Conservation (phyloP, 192 early-diverging fungal genomes). For the Ambispora gerdemannii region DNA sequence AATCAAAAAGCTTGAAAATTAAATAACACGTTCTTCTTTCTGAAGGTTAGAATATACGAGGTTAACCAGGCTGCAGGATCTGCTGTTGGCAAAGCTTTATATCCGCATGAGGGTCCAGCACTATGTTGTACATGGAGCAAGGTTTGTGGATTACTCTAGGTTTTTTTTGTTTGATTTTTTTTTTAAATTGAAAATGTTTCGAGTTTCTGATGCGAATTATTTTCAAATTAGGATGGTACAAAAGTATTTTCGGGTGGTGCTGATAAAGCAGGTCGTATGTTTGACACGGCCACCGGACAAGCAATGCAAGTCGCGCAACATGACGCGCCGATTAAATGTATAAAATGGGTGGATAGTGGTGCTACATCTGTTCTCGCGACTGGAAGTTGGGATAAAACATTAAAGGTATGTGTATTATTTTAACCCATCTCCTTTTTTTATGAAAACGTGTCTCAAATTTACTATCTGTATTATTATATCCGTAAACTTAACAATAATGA, state of each 20-base stretch:
- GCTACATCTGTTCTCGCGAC: constrained; percentile 72
- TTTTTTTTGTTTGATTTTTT: background rate
- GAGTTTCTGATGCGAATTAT: background rate
- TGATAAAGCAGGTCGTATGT: constrained; percentile 83
- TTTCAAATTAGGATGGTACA: constrained; percentile 73
- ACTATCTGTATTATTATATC: constrained; percentile 21
- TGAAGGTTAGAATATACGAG: constrained; percentile 92
- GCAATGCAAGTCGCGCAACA: constrained; percentile 82
- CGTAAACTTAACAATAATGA: too few relatives aligned
- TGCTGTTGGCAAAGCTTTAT: constrained; percentile 74
- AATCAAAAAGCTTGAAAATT: background rate
- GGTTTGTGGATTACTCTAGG: constrained; percentile 37
- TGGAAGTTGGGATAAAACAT: constrained; percentile 93
- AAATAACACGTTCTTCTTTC: background rate
- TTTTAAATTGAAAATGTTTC: background rate
- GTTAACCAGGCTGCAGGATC: constrained; percentile 66
- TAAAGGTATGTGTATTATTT: constrained; percentile 43
- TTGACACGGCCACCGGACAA: constrained; percentile 82
- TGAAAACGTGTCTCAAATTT: background rate
- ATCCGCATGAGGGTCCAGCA: constrained; percentile 77
- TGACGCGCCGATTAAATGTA: constrained; percentile 82
- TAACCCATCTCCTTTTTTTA: background rate
- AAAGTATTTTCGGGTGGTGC: constrained; percentile 86
- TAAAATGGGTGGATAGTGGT: constrained; percentile 69
- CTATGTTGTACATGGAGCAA: constrained; percentile 84